Conservation (phyloP, 2,329 filamentous ascomycete genomes). For the Diaporthe aspalathi region DNA sequence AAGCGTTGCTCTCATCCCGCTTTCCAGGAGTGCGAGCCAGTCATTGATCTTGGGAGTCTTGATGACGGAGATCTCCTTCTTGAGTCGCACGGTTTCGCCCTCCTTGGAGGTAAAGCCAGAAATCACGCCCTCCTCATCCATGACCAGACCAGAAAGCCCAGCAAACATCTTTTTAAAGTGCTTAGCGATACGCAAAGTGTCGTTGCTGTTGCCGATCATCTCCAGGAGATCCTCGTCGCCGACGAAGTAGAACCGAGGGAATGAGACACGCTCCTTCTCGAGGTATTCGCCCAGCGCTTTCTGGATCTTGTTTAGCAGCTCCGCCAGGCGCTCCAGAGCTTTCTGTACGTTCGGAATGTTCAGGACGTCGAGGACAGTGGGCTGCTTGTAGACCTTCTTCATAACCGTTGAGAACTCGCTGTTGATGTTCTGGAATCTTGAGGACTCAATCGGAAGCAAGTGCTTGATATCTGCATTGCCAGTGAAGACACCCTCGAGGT, state of each 20-base stretch:
- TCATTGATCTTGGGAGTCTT: slow-evolving; percentile 98
- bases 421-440: slow-evolving; percentile 98
- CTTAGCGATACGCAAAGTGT: slow-evolving; percentile 94
- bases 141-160: slow-evolving; percentile 87
- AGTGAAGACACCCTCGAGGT: slow-evolving; percentile 98
- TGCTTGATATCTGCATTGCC: slow-evolving; percentile 99
- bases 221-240: slow-evolving; percentile 98
- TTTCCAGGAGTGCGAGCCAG: slow-evolving; percentile 94
- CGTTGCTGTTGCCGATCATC: slow-evolving; percentile 99
- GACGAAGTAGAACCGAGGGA: slow-evolving; percentile 99
- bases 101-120: slow-evolving; percentile 96
- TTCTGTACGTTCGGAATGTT: slow-evolving; percentile 97
- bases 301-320: slow-evolving; percentile 98
- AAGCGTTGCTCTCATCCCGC: slow-evolving; percentile 92
- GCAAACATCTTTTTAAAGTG: slow-evolving; percentile 99
- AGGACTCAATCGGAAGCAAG: slow-evolving; percentile 93
- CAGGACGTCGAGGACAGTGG: slow-evolving; percentile 94
- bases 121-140: slow-evolving; percentile 91
- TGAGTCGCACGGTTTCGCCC: slow-evolving; percentile 86
- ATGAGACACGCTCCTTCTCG: slow-evolving; percentile 96
- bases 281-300: slow-evolving; percentile 98
- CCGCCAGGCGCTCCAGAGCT: slow-evolving; percentile 93
- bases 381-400: slow-evolving; percentile 98
- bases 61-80: slow-evolving; percentile 89
- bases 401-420: slow-evolving; percentile 98